These are phyloP conservation scores for Sapria himalayana DNA, from an alignment of 345 rosid species.

Conservation along the genomic window DNA sequence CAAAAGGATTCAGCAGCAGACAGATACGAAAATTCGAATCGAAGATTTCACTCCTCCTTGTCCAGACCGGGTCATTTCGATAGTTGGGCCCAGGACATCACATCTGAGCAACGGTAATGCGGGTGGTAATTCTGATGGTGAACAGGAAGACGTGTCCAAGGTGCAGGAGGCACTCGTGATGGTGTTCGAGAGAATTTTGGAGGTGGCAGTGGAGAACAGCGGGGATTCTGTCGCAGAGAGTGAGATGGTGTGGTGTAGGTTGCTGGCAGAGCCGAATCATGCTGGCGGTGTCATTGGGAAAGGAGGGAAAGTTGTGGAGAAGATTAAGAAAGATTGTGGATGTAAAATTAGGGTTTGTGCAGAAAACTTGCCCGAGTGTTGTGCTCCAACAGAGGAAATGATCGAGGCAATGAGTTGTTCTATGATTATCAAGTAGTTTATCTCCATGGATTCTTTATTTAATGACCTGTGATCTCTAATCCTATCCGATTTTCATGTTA, in stretches of 20 bases:
- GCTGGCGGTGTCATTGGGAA: conserved; percentile 72
- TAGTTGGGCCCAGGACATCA: conserved; percentile 10
- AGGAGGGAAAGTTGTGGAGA: conserved; percentile 66
- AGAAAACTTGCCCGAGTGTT: conserved; percentile 57
- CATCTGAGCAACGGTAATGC: neutral
- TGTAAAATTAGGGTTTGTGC: conserved; percentile 40
- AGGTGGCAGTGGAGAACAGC: conserved; percentile 34
- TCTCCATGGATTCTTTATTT: no score
- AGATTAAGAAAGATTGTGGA: conserved; percentile 56
- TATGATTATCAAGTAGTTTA: no score
- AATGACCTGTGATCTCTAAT: no score
- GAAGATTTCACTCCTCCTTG: conserved; percentile 49
- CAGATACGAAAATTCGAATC: conserved; percentile 59
- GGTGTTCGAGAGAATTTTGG: conserved; percentile 57
- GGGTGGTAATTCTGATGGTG: conserved; percentile 4
- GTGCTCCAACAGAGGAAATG: conserved; percentile 40
- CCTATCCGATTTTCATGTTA: no score
- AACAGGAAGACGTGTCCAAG: conserved; percentile 34
- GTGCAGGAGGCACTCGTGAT: conserved; percentile 62
- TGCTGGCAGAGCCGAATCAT: conserved; percentile 51
- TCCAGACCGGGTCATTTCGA: conserved; percentile 47
- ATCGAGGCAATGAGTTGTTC: conserved; percentile 35
- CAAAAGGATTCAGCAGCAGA: conserved; percentile 58
- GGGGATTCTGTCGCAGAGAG: conserved; percentile 10
- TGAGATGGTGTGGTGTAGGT: conserved; percentile 42